Evolutionary conservation across 176 grass and related monocot species (phyloP).

Genomic region (Rhynchospora pubera): DNA sequence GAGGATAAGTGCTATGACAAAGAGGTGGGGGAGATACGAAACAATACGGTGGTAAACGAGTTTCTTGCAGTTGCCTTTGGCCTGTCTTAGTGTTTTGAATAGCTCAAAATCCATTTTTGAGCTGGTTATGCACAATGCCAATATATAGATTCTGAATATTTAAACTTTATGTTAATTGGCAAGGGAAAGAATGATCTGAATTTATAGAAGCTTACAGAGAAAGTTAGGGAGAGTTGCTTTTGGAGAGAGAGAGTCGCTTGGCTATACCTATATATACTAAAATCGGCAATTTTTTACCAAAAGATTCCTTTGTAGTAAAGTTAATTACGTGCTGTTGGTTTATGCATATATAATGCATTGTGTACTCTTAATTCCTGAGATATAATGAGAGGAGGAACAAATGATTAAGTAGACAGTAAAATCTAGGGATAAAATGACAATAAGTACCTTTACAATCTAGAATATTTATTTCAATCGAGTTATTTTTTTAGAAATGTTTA

Average conservation of each 20-base stretch:
- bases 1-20: constrained; percentile 20
- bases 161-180: neutral
- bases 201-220: constrained; percentile 17
- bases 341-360: neutral
- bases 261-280: constrained; percentile 10
- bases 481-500: too few relatives aligned
- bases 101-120: constrained; percentile 22
- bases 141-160: neutral
- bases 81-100: constrained; percentile 22
- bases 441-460: too few relatives aligned
- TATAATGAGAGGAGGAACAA: neutral
- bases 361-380: neutral
- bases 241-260: neutral
- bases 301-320: neutral
- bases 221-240: neutral
- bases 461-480: too few relatives aligned
- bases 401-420: neutral
- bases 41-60: constrained; percentile 24
- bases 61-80: constrained; percentile 24
- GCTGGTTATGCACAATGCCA: neutral
- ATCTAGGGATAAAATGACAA: too few relatives aligned
- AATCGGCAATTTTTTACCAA: neutral
- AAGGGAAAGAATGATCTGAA: neutral
- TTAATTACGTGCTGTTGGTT: neutral
- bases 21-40: constrained; percentile 27